Conservation (phyloP, 768 basidiomycete genomes). For the Tremella mesenterica region DNA sequence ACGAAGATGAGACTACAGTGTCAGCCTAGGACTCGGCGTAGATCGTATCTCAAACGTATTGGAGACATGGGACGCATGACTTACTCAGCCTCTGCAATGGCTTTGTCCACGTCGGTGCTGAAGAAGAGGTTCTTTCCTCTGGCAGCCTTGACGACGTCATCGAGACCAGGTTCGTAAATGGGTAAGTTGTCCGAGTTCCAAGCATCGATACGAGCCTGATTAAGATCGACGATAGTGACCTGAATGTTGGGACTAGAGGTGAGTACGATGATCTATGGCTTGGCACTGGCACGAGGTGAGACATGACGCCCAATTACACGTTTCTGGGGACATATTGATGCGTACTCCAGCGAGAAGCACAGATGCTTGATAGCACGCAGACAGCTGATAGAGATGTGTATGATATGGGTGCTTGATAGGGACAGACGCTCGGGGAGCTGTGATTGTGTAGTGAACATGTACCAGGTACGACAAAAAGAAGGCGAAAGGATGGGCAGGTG, state of each 20-base stretch:
- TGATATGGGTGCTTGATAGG: too few species aligned
- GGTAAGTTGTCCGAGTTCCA: conserved; percentile 87
- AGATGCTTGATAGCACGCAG: not conserved
- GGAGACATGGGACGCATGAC: too few species aligned
- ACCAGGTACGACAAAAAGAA: too few species aligned
- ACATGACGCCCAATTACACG: too few species aligned
- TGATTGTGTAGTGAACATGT: too few species aligned
- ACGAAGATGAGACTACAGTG: conserved; percentile 71
- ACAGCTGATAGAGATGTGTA: not conserved
- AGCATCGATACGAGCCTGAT: conserved; percentile 84
- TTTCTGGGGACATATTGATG: too few species aligned
- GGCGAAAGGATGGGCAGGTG: not conserved
- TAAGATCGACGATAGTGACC: conserved; percentile 97
- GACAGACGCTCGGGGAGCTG: too few species aligned
- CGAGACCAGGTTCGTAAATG: conserved; percentile 96
- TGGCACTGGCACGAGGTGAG: too few species aligned
- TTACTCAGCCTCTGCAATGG: conserved; percentile 78
- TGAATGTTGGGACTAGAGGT: conserved; percentile 62
- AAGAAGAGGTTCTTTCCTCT: conserved; percentile 96
- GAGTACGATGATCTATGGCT: too few species aligned
- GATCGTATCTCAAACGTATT: too few species aligned
- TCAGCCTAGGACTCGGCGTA: conserved; percentile 4
- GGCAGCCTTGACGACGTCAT: conserved; percentile 74
- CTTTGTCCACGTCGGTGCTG: conserved; percentile 87
- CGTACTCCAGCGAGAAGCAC: too few species aligned